These are phyloP conservation scores for Ascosphaera aggregata DNA, from an alignment of 2,329 filamentous ascomycete species.

Conservation along the genomic window DNA sequence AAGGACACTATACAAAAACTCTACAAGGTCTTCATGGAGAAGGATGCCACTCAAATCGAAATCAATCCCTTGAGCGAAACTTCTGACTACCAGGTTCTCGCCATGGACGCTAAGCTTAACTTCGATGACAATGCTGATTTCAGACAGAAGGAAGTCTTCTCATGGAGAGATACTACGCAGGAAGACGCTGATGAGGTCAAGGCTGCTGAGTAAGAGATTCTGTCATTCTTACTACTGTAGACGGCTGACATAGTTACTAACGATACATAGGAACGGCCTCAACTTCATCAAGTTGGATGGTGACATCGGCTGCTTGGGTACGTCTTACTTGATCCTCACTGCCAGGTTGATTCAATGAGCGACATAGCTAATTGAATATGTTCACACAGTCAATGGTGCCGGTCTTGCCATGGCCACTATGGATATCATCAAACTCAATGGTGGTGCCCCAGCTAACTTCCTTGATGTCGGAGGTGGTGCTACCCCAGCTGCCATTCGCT, in stretches of 20 bases:
- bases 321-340: constrained; percentile 2
- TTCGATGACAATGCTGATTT: constrained; percentile 99
- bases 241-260: not conserved
- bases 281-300: constrained; percentile 99
- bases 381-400: constrained; percentile 59
- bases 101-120: constrained; percentile 97
- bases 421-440: constrained; percentile 99
- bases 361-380: not conserved
- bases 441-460: constrained; percentile 92
- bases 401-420: constrained; percentile 99
- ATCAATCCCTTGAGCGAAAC: constrained; percentile 99
- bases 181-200: constrained; percentile 96
- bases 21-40: constrained; percentile 96
- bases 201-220: constrained; percentile 68
- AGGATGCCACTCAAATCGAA: constrained; percentile 97
- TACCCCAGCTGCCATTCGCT: constrained; percentile 86
- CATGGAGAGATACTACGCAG: constrained; percentile 81
- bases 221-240: constrained; percentile 3
- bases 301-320: constrained; percentile 78
- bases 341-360: not conserved
- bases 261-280: constrained; percentile 33
- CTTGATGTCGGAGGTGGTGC: constrained; percentile 95
- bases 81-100: constrained; percentile 90
- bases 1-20: constrained; percentile 96
- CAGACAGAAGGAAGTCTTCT: constrained; percentile 90